Conservation (phyloP, 164 flowering plant species). For the Dillenia suffruticosa region DNA sequence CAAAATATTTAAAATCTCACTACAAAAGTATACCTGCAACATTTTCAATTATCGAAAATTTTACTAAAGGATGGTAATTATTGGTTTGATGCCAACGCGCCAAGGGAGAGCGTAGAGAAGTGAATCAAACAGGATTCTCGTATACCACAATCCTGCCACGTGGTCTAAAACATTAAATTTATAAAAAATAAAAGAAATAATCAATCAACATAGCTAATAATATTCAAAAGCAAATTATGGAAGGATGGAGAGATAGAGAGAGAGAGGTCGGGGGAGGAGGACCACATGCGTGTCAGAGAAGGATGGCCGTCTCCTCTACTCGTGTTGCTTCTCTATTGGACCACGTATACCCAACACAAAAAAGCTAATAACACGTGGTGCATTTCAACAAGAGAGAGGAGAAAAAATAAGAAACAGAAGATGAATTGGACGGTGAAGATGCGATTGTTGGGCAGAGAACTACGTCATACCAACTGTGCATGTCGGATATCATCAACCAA, state of each 20-base stretch:
- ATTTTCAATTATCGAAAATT: too few relatives aligned
- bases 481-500: slow-evolving; percentile 16
- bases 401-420: too few relatives aligned
- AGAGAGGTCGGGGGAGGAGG: slow-evolving; percentile 12
- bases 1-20: too few relatives aligned
- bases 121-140: slow-evolving; percentile 7
- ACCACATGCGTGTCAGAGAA: slow-evolving; percentile 82
- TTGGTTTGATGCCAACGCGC: too few relatives aligned
- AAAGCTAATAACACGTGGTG: slow-evolving; percentile 26
- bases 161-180: slow-evolving; percentile 2
- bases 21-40: too few relatives aligned
- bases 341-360: slow-evolving; percentile 22
- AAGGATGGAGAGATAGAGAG: slow-evolving; percentile 4
- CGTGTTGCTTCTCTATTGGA: slow-evolving; percentile 33
- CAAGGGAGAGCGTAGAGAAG: neutral
- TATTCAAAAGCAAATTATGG: neutral
- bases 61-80: too few relatives aligned
- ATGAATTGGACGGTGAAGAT: slow-evolving; percentile 42
- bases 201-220: too few relatives aligned
- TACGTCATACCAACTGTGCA: slow-evolving; percentile 44
- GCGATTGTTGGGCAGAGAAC: slow-evolving; percentile 8
- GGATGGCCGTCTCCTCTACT: slow-evolving; percentile 8
- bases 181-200: neutral
- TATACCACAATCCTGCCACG: slow-evolving; percentile 23
- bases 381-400: slow-evolving; percentile 8